Evolutionary conservation across 2,329 filamentous ascomycete genomes (phyloP), one percentile per base, ranked within the genome.

Genomic region (Lecanoromycetidae sp.): DNA sequence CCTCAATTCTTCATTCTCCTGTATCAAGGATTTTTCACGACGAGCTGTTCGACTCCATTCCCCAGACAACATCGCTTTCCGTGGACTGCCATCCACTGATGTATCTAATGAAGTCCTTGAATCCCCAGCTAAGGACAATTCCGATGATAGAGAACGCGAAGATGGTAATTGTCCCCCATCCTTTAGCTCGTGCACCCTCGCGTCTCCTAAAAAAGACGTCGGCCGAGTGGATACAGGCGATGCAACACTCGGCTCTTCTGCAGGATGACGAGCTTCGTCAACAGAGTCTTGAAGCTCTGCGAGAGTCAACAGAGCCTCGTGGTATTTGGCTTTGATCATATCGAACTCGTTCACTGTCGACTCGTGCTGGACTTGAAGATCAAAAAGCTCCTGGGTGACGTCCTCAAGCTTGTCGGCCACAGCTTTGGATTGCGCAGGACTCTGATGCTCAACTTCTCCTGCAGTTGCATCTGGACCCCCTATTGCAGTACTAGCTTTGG

Each of bases 401-500:
- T 74, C 82, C 58, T 96, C 90, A 12, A 96, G 76, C 67, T 96
- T 95, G 61, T 96, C 90, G 5, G 84, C 83, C 44, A 95, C 84
- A 57, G 87, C 87, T 54, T 82, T 84, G 22, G 44, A 46, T n/a
- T 95, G 88, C 0, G 85, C 84, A 12, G 84, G 80, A 60, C 78
- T 91, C 52, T 77, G 75, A 10, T 76, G 70, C 1, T 72, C 65
- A 36, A 76, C 68, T 12, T 71, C 70, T 15, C 57, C 49, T n/a
- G 56, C 42, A 4, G 54, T 45, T 20, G 54, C 56, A 15, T 54
- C 46, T n/a, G 54, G 53, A 4, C 38, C 37, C 5, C 32, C 37
- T 42, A 29, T 42, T 25, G 37, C 30, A 2, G 38, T 47, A 13
- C 26, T 37, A 13, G 37, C 30, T 25, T 20, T 25, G 10, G n/a